Evolutionary conservation across 371 early-diverging fungal species (phyloP), one percentile per base, ranked within the genome.

Genomic region (Dipsacomyces acuminosporus): DNA sequence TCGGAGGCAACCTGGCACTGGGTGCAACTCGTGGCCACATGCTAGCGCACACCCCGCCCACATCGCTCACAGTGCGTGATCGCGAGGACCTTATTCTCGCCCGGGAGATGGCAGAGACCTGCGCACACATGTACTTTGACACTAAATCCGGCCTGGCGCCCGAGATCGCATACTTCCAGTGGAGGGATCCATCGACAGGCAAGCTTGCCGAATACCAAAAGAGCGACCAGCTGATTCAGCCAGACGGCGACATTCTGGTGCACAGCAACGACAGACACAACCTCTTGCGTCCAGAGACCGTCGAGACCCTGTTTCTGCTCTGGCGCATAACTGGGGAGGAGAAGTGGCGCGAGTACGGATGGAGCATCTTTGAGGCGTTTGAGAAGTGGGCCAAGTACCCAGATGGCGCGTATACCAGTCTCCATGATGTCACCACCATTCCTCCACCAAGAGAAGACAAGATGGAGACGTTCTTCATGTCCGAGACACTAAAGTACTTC

Each of bases 401-500:
- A 2, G 73, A 64, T 0, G 86, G 85, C 19, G 93, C 93, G 0
- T 95, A 85, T 65, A 76, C 86, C 2, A 81, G 85, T 11, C 55
- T 93, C 30, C 59, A 77, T 46, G 89, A 91, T 53, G 85, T 89
- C 15, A 81, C 81, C 0, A 47, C 40, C 15, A 57, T 78, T 33
- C 84, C 87, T n/a, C 82, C 89, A 17, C 76, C 76, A 8, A 85
- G 90, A 76, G 80, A 87, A 79, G 80, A 74, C 41, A 59, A 56
- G 35, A 44, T 71, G 58, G 72, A 74, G 51, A 84, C 84, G 30
- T 90, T 90, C 64, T 85, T 91, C 59, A 65, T 89, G 69, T 89
- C 90, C 0, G 97, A 96, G 67, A 94, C 95, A 1, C 79, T 96
- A 47, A 96, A 96, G 71, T 96, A 95, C 64, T 76, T 94, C 34